Percentiles rank a stretch among this genome's conserved stretches.
Evolutionary conservation across 352 stramenopile genomes (phyloP).

Genomic region (Phytophthora parvispora): DNA sequence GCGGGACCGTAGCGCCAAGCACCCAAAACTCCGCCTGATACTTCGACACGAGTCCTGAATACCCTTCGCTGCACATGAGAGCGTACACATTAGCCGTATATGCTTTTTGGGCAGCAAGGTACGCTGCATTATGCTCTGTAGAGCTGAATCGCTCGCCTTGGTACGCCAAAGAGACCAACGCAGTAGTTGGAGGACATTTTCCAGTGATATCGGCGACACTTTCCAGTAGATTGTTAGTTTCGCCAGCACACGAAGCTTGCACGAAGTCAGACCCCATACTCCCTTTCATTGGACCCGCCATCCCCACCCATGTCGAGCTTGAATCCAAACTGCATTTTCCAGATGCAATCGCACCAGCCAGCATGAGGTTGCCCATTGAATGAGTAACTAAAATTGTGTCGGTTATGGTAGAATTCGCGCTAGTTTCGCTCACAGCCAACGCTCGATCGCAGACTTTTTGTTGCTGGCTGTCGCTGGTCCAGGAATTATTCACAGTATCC

Average conservation of each 20-base stretch:
- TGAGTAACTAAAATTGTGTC: conserved; percentile 46
- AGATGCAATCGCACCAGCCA: conserved; percentile 38
- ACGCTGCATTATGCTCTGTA: conserved; percentile 15
- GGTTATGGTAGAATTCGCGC: conserved; percentile 16
- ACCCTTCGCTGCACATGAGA: conserved; percentile 33
- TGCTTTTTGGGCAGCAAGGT: conserved; percentile 23
- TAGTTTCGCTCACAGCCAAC: conserved; percentile 24
- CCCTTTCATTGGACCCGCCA: conserved; percentile 44
- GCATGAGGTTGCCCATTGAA: conserved; percentile 50
- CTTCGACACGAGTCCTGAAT: conserved; percentile 21
- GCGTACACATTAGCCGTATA: conserved; percentile 38
- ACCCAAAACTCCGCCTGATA: conserved; percentile 32
- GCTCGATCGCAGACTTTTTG: conserved; percentile 37
- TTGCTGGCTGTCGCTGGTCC: conserved; percentile 35
- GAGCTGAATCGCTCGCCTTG: conserved; percentile 28
- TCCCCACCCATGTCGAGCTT: conserved; percentile 38
- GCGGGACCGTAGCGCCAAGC: conserved; percentile 19
- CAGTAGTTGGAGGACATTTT: conserved; percentile 32
- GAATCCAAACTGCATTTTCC: conserved; percentile 44
- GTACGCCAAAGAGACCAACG: conserved; percentile 34
- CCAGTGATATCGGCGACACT: conserved; percentile 35
- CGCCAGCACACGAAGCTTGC: conserved; percentile 34
- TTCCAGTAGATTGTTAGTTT: conserved; percentile 21
- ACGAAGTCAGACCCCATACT: conserved; percentile 53
- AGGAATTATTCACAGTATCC: conserved; percentile 37